Conservation (phyloP, 441 rosid species). For the Melastoma candidum region DNA sequence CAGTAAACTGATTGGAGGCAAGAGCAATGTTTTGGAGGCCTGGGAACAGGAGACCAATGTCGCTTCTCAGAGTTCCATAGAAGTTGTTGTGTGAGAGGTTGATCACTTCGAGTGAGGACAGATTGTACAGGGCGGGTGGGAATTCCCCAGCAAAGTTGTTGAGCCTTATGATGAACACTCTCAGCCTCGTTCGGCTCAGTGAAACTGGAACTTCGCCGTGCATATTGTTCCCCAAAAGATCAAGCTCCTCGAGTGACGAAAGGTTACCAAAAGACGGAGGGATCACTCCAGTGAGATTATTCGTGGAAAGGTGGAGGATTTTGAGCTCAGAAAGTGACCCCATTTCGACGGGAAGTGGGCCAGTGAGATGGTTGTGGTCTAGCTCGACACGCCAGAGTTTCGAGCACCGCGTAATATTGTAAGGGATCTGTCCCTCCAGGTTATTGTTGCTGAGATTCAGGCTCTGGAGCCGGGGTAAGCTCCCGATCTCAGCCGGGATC, state of each 20-base stretch:
- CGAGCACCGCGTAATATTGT: not conserved
- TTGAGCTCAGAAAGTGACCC: constrained; percentile 7
- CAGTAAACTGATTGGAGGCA: not conserved
- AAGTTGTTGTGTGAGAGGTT: not conserved
- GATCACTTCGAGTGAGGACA: constrained; percentile 3
- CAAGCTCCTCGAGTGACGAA: constrained; percentile 1
- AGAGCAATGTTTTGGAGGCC: not conserved
- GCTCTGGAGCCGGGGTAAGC: too few species aligned
- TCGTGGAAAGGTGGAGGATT: not conserved
- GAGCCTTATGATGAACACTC: accelerated
- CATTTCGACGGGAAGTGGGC: not conserved
- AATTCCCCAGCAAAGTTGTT: constrained; percentile 7
- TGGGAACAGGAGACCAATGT: constrained; percentile 5
- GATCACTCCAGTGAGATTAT: not conserved
- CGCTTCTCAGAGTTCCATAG: constrained; percentile 2
- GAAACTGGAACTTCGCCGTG: constrained; percentile 5
- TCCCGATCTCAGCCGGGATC: too few species aligned
- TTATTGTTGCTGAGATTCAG: too few species aligned
- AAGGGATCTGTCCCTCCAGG: too few species aligned
- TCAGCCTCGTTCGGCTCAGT: constrained; percentile 1
- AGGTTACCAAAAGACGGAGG: constrained; percentile 10
- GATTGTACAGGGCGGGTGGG: constrained; percentile 15
- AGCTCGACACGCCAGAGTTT: not conserved
- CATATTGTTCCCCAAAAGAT: not conserved
- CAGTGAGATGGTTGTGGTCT: not conserved